phyloP scores from a whole-genome alignment of 1,284 basidiomycete species.

The Serendipita sp. region DNA sequence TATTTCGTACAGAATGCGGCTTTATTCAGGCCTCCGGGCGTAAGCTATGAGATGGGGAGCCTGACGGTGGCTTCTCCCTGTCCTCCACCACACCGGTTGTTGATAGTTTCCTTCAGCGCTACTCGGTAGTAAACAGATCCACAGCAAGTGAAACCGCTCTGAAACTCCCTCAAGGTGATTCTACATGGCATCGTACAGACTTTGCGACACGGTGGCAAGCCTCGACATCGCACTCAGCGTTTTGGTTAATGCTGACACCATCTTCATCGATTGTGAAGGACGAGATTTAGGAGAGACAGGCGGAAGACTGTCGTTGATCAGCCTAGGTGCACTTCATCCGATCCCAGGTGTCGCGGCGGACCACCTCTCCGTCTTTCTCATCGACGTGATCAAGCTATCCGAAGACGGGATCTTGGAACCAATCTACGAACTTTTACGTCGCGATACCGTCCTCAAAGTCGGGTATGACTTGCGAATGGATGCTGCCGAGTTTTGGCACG shows the following conservation, averaged over 20 bases:
- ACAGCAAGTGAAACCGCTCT: no score
- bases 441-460: not conserved
- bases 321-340: not conserved
- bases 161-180: no score
- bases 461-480: not conserved
- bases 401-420: not conserved
- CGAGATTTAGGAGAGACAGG: not conserved
- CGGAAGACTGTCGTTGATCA: not conserved
- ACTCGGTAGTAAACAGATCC: no score
- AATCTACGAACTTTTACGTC: not conserved
- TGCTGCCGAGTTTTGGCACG: not conserved
- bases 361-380: constrained; percentile 1
- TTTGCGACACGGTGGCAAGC: not conserved
- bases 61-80: not conserved
- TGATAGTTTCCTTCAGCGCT: no score
- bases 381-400: not conserved
- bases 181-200: not conserved
- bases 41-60: not conserved
- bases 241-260: not conserved
- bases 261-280: not conserved
- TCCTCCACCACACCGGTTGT: no score
- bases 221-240: not conserved
- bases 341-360: not conserved
- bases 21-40: not conserved
- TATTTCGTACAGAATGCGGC: not conserved